Evolutionary conservation across 495 filamentous ascomycete species (phyloP), one percentile per base, ranked within the genome.

Genomic region (Podospora fimiseda): DNA sequence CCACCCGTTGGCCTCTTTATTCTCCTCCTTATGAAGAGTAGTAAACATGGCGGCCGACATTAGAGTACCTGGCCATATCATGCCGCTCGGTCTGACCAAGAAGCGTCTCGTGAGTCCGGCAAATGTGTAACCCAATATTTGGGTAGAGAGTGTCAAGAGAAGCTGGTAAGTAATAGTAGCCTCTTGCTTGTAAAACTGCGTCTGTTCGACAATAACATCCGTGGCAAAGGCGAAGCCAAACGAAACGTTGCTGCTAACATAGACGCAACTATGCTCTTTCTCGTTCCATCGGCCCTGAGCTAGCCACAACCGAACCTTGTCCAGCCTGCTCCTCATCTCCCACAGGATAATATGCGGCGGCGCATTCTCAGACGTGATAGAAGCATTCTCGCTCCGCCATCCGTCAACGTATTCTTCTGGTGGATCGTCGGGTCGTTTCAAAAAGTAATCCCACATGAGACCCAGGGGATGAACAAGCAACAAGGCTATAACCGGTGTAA

Each of bases 41-140:
- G 81, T 84, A 57, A 95, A 86, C 75, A 95, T 87, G 39, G 90
- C 85, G 1, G 89, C 86, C 40, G 90, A 91, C 67, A 90, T 89
- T 24, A 96, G 74, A 3, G 90, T 91, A 41, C 84, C 83, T 0
- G 91, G 90, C 90, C 90, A 96, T 14, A 95, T 86, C 89, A 96
- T 95, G 15, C 88, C 84, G 40, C 86, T 83, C 5, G 90, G 90
- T 6, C 85, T 79, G 14, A 94, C 89, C n/a, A 92, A 72, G 61
- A 86, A 87, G 19, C 83, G 75, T n/a, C 86, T 76, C 2, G 84
- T 85, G 33, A 93, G 72, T 0, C 89, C 89, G 41, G 88, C 89
- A 60, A 93, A 88, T 1, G 87, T 79, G 67, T 93, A 93, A 2
- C 88, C 88, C 39, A 93, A 70, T 15, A 92, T 87, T 67, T 92